Percentiles rank a stretch among this genome's conserved stretches.
These are phyloP conservation scores for Fusarium gaditjirri DNA, from an alignment of 2,329 filamentous ascomycete genomes.

Conservation along the genomic window DNA sequence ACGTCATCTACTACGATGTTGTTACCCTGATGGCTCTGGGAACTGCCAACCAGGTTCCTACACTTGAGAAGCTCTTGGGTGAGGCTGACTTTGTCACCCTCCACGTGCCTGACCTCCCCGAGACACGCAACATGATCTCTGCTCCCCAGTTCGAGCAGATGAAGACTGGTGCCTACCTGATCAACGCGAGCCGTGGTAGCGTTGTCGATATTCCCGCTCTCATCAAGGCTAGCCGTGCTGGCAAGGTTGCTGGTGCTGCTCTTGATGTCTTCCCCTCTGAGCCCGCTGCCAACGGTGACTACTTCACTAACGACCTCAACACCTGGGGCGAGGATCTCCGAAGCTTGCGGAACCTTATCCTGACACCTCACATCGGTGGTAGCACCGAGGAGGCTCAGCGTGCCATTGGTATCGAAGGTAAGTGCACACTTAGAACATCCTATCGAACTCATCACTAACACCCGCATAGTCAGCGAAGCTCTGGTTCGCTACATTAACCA, in stretches of 20 bases:
- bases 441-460: slow-evolving; percentile 11
- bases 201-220: slow-evolving; percentile 95
- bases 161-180: slow-evolving; percentile 92
- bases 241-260: slow-evolving; percentile 93
- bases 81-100: slow-evolving; percentile 92
- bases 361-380: slow-evolving; percentile 96
- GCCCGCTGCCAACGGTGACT: slow-evolving; percentile 92
- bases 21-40: slow-evolving; percentile 94
- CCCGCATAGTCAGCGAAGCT: slow-evolving; percentile 75
- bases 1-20: slow-evolving; percentile 96
- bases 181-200: slow-evolving; percentile 94
- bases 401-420: slow-evolving; percentile 89
- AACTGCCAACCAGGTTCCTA: slow-evolving; percentile 83
- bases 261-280: slow-evolving; percentile 96
- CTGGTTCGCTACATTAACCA: slow-evolving; percentile 96
- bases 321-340: slow-evolving; percentile 86
- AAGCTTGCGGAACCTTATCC: slow-evolving; percentile 87
- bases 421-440: slow-evolving; percentile 12
- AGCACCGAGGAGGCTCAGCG: slow-evolving; percentile 98
- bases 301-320: slow-evolving; percentile 89
- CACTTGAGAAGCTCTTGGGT: slow-evolving; percentile 78
- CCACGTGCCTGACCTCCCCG: slow-evolving; percentile 91
- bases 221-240: slow-evolving; percentile 84
- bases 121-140: slow-evolving; percentile 95
- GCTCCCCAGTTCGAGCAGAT: slow-evolving; percentile 82